Conservation (phyloP, 2,329 filamentous ascomycete species). For the Trichoderma guizhouense region DNA sequence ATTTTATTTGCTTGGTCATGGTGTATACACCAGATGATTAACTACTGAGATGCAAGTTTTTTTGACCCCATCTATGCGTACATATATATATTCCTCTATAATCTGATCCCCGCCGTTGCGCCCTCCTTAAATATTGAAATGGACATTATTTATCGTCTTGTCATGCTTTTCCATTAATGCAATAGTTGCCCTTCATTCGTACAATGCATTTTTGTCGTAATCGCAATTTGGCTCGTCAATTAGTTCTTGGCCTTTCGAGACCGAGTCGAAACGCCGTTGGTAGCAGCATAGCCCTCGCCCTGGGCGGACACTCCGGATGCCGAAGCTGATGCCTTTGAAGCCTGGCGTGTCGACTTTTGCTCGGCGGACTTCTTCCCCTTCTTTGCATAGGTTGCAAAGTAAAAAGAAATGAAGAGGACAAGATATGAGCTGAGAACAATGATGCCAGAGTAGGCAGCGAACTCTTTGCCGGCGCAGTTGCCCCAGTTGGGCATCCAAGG, state of each 20-base stretch:
- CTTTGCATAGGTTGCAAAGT: constrained; percentile 50
- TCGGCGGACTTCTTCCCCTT: neutral
- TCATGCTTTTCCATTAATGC: neutral
- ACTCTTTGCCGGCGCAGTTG: constrained; percentile 71
- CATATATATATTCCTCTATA: neutral
- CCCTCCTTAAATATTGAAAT: neutral
- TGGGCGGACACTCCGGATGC: neutral
- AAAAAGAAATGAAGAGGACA: constrained; percentile 74
- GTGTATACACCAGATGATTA: neutral
- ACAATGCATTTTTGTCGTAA: neutral
- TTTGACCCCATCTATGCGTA: neutral
- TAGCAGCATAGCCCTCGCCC: neutral
- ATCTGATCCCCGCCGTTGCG: neutral
- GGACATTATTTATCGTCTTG: neutral
- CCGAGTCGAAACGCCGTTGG: neutral
- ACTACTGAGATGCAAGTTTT: neutral
- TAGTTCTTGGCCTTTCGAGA: neutral
- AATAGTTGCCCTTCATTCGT: neutral
- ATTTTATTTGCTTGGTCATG: neutral
- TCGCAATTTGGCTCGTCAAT: neutral
- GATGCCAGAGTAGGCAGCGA: constrained; percentile 72
- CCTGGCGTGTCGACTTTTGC: neutral
- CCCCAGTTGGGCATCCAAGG: constrained; percentile 66
- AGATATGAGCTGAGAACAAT: constrained; percentile 73
- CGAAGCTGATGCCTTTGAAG: neutral